Conservation (phyloP, 139 green algal species). For the Ettlia oleoabundans region DNA sequence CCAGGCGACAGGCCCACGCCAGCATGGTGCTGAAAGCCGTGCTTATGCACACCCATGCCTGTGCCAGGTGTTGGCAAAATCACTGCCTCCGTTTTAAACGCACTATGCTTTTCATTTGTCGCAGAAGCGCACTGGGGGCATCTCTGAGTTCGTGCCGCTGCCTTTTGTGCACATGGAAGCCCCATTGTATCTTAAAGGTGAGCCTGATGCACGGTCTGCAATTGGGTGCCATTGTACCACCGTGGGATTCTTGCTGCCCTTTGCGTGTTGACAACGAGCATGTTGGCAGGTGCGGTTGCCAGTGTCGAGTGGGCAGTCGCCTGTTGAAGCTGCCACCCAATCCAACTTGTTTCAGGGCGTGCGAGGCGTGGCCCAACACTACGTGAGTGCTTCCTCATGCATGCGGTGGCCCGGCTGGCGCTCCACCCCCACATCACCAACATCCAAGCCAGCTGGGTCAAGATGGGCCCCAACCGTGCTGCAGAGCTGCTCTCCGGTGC, state of each 20-base stretch:
- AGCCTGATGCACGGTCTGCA: too few relatives aligned
- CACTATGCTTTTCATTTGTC: too few relatives aligned
- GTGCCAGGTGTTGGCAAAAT: too few relatives aligned
- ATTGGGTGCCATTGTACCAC: too few relatives aligned
- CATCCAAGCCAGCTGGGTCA: slow-evolving; percentile 87
- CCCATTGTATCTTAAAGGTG: slow-evolving; percentile 78
- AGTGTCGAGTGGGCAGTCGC: neutral
- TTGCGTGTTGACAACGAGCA: too few relatives aligned
- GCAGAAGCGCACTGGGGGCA: slow-evolving; percentile 54
- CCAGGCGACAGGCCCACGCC: too few relatives aligned
- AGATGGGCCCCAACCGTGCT: slow-evolving; percentile 84
- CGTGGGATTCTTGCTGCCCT: too few relatives aligned
- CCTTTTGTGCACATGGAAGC: slow-evolving; percentile 96
- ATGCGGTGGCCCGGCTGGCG: slow-evolving; percentile 75
- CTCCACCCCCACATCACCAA: slow-evolving; percentile 75
- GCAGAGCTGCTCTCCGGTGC: slow-evolving; percentile 63
- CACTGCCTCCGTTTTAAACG: too few relatives aligned
- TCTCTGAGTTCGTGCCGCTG: slow-evolving; percentile 94
- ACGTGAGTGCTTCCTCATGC: slow-evolving; percentile 82
- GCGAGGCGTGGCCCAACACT: slow-evolving; percentile 80
- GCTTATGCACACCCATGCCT: too few relatives aligned
- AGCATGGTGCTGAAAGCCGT: too few relatives aligned
- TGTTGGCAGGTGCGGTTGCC: too few relatives aligned
- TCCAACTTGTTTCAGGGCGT: slow-evolving; percentile 36
- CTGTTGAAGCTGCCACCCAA: neutral